Evolutionary conservation across 345 rosid genomes (phyloP), one percentile per base, ranked within the genome.

Genomic region (Gossypium arboreum): DNA sequence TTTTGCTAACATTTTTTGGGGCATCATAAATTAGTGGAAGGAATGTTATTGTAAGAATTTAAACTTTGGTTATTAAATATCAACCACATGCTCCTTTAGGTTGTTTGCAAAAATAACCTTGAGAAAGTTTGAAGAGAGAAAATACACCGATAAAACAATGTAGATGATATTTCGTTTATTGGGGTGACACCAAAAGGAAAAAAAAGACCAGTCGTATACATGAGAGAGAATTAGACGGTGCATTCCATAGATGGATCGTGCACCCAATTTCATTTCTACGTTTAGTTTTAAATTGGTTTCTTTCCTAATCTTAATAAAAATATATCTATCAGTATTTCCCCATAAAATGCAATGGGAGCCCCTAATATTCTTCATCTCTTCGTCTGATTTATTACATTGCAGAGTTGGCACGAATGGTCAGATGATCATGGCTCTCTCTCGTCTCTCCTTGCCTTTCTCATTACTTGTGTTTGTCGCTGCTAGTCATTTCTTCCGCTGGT

Each of bases 361-460:
- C 61, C 25, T 29, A 12, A 12, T 2, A 44, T 39, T 54, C 68
- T 39, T 63, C 55, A 57, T 29, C n/a, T 6, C 10, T 22, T 71
- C 66, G 2, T 27, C 3, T 58, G 9, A 9, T 11, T 20, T 47
- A 18, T 41, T 20, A 3, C 59, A 10, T 16, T 34, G 41, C 52
- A 25, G 20, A 62, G 3, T 15, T 7, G 0, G 10, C 3, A 64
- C 3, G 0, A 39, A n/a, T 2, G 9, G 1, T 47, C 50, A 45
- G 10, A 27, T 29, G 1, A 5, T 34, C 27, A 60, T 73, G 81
- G 77, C 77, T 68, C 50, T 60, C 48, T 16, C n/a, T 15, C 70
- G 58, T n/a, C 68, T 64, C 43, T 54, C 68, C 64, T 73, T 73
- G 16, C 8, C 57, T 8, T 41, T 65, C 48, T 59, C 58, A 9